Evolutionary conservation across 2,329 filamentous ascomycete species (phyloP), one percentile per base, ranked within the genome.

Genomic region (Colletotrichum truncatum): DNA sequence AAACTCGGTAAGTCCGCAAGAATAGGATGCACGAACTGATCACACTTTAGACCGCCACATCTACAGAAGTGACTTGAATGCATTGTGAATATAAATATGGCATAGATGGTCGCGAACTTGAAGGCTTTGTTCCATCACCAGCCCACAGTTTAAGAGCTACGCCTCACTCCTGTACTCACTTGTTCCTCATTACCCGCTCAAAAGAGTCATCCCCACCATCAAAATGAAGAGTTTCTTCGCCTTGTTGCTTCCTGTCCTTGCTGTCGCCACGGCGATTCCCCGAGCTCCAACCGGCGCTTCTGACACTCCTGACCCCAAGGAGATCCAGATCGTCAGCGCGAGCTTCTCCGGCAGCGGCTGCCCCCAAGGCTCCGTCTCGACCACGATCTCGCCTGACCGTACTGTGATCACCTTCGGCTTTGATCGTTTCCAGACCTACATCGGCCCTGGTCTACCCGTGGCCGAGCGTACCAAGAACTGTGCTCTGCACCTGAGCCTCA

Each of bases 331-430:
- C 72, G 41, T 74, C 67, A 74, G 73, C 45, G 75, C 78, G 43
- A 77, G 72, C 23, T 80, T 79, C 66, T 82, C 79, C 30, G 81
- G 81, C 59, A 82, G 77, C 67, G 81, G 81, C 25, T 83, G 81
- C 69, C 80, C 80, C 9, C 79, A 81, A 71, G 77, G 77, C 26
- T 75, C 76, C 51, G 80, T 82, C 9, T 78, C 80, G 18, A 80
- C 78, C 34, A 76, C 73, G 66, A 76, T 82, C 68, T 80, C 79
- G 9, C 74, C 78, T 10, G 80, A 83, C 72, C 74, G 76, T 67
- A 80, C 78, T 30, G 80, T 82, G 69, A 76, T 83, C 71, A 83
- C 81, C 52, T 82, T 83, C 61, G 81, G 81, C 63, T 82, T 82
- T 69, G 81, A 82, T 67, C 67, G 70, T 51, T 83, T 82, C 76